Evolutionary conservation across 1,284 basidiomycete genomes (phyloP), one percentile per base, ranked within the genome.

Genomic region (Inonotus obliquus): DNA sequence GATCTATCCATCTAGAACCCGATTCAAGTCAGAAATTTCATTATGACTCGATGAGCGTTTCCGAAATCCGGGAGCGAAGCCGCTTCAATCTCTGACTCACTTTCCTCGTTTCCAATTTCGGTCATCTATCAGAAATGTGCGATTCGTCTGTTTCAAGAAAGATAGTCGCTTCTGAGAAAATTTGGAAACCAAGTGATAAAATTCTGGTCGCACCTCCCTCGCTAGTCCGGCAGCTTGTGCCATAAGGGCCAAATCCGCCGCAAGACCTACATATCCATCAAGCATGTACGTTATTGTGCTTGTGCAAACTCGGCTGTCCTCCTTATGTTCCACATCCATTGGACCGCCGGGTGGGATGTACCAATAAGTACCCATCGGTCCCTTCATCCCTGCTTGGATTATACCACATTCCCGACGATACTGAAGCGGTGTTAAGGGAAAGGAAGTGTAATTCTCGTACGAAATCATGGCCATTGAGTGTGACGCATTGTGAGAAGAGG

Each of bases 241-340:
- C 73, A 88, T 78, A 45, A 87, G 69, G 1, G 83, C 84, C 60
- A 89, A 69, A 67, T 89, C 86, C 39, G 82, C 82, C 21, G 81
- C 70, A 21, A 89, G 74, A 27, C 86, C 86, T 6, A 85, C 82
- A 54, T 79, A 73, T 5, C 86, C 86, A 68, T 86, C 85, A 41
- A 89, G 74, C 80, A 86, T 79, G 68, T 89, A 89, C 0, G 86
- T 89, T 66, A 89, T 81, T 0, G 83, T 85, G 61, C 78, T 83
- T 14, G 70, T 74, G 71, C 86, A 89, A 17, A 81, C 70, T 17
- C 69, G 66, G n/a, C 69, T 70, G 51, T 77, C 73, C 60, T 80
- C 74, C 37, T 74, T 69, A 66, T 87, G 84, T 14, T 70, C 62
- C 5, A 84, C 82, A 66, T 86, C 84, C 67, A 75, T 64, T 29